phyloP scores from a whole-genome alignment of 495 filamentous ascomycete genomes.

The Penicillium lagena region DNA sequence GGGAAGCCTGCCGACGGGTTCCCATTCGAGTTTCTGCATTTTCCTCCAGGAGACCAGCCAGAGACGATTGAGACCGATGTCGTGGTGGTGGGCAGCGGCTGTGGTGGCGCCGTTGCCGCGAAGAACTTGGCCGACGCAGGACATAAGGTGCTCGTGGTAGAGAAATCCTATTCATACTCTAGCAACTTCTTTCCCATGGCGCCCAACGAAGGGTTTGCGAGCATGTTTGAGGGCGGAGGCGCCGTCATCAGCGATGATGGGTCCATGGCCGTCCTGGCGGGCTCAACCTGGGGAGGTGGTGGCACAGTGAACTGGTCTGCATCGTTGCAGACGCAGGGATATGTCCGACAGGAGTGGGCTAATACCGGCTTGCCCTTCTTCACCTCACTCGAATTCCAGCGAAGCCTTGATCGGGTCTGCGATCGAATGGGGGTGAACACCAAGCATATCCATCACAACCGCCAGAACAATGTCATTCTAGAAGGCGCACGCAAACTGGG shows the following conservation, averaged over 20 bases:
- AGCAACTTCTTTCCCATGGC: conserved; percentile 69
- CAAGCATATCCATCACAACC: conserved; percentile 61
- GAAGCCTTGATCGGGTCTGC: conserved; percentile 65
- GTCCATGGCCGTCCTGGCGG: conserved; percentile 55
- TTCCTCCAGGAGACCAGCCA: conserved; percentile 36
- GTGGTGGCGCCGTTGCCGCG: conserved; percentile 77
- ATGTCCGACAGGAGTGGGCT: conserved; percentile 79
- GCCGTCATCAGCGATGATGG: conserved; percentile 54
- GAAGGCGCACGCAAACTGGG: conserved; percentile 74
- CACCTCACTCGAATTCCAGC: conserved; percentile 66
- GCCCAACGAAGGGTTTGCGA: conserved; percentile 43
- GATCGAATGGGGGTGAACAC: conserved; percentile 74
- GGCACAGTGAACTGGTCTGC: conserved; percentile 87
- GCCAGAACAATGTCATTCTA: conserved; percentile 58
- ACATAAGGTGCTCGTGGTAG: conserved; percentile 71
- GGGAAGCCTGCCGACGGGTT: conserved; percentile 53
- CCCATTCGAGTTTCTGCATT: conserved; percentile 47
- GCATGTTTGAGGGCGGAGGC: conserved; percentile 61
- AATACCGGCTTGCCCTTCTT: conserved; percentile 68
- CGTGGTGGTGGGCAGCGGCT: conserved; percentile 80
- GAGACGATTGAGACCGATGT: conserved; percentile 70
- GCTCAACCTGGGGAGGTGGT: conserved; percentile 77
- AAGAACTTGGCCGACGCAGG: conserved; percentile 73
- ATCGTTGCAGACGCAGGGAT: conserved; percentile 73
- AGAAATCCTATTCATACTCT: conserved; percentile 72